Base-by-base conservation (phyloP, 2,329 filamentous ascomycete species). In the Talaromyces funiculosus region DNA sequence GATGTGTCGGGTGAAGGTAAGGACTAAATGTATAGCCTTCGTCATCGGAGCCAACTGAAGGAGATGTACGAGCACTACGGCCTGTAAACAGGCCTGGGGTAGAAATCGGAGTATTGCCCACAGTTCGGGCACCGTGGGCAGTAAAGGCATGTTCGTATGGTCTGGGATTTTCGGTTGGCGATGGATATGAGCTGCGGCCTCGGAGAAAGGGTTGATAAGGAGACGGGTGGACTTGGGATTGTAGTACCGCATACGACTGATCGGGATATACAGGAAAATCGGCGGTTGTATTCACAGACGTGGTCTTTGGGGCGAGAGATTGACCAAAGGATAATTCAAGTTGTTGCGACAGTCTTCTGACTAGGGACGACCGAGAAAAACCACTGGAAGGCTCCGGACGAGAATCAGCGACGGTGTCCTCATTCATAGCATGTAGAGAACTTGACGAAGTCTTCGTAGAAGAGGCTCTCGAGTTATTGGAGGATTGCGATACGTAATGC, bases 1-100 rank as follows among this genome's bases (percentile, higher is more conserved):
- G 84, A 72, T 91, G 88, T 60, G 89, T 75, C 35, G 88, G 87
- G 68, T 91, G 88, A 59, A 90, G 75, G 68, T 84, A 87, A 0
- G 87, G 86, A 67, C 84, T 87, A 61, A 79, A 78, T 42, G 77
- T 60, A 59, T 68, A 69, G 31, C 68, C 64, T 55, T 75, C 73
- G 12, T 75, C 73, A 29, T 75, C 72, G 6, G 75, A 75, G 2
- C 64, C 74, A 2, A 71, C 63, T 5, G 72, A 68, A 18, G 72
- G 68, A 29, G 72, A 69, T 42, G 70, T 64, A 33, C 69, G 67
- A 61, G 71, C 64, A 57, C 65, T 70, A n/a, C 67, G 69, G 51
- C 75, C 67, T 5, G 75, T 73, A 63, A 78, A 80, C 2, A 80
- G 69, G 1, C 78, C 78, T 1, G 78, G 78, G 61, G 77, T 80